Percentiles rank a stretch among this genome's conserved stretches.
Evolutionary conservation across 352 stramenopile species (phyloP).

Genomic region (Saprolegnia parasitica): DNA sequence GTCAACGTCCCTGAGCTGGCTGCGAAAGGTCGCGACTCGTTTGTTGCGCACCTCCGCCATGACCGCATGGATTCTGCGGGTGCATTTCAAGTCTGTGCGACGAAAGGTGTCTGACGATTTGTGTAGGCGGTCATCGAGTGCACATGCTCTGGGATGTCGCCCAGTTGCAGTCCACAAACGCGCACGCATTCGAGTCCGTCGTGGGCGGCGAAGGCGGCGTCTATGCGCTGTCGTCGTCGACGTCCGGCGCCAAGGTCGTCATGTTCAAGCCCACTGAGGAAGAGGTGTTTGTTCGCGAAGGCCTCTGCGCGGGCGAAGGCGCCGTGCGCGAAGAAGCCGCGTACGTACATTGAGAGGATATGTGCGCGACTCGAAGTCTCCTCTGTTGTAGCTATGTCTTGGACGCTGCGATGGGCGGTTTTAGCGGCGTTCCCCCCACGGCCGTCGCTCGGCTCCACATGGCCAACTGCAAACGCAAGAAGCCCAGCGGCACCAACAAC

Average conservation of each 20-base stretch:
- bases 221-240: conserved; percentile 60
- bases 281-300: conserved; percentile 71
- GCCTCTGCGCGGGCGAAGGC: conserved; percentile 78
- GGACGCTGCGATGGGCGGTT: conserved; percentile 67
- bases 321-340: conserved; percentile 76
- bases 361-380: no score
- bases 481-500: background rate
- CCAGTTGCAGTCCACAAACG: conserved; percentile 41
- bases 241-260: conserved; percentile 64
- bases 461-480: conserved; percentile 7
- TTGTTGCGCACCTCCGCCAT: conserved; percentile 55
- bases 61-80: conserved; percentile 46
- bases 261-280: conserved; percentile 80
- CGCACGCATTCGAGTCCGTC: conserved; percentile 52
- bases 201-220: conserved; percentile 63
- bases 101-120: background rate
- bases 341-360: no score
- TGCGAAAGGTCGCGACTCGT: conserved; percentile 70
- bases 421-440: conserved; percentile 80
- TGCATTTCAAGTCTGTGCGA: background rate
- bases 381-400: conserved; percentile 56
- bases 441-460: conserved; percentile 55
- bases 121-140: conserved; percentile 45
- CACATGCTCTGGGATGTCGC: conserved; percentile 81
- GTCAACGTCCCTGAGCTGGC: conserved; percentile 62